phyloP scores from a whole-genome alignment of 225 moss, liverwort and hornwort species.

The Neckera pumila region DNA sequence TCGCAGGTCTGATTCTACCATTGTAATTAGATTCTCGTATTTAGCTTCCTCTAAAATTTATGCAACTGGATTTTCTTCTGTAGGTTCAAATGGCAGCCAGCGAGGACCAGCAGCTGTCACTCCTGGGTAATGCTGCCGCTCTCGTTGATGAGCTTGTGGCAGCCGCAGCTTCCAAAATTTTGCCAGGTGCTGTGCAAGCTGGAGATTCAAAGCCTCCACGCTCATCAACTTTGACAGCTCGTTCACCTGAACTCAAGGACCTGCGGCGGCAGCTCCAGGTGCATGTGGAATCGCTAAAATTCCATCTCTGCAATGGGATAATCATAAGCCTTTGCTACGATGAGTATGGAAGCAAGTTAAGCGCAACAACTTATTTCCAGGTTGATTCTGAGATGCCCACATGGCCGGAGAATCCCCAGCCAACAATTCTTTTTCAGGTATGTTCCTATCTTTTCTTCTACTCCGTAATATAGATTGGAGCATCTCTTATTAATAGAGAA shows the following conservation, averaged over 20 bases:
- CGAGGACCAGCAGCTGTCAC: conserved; percentile 71
- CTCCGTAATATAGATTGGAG: neutral
- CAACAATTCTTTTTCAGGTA: conserved; percentile 74
- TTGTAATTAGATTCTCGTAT: neutral
- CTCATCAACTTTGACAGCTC: conserved; percentile 31
- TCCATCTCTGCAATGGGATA: conserved; percentile 71
- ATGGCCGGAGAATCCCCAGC: conserved; percentile 76
- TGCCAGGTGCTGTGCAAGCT: conserved; percentile 33
- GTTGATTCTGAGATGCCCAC: conserved; percentile 46
- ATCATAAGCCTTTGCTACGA: conserved; percentile 68
- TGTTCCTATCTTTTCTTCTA: neutral
- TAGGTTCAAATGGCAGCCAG: conserved; percentile 61
- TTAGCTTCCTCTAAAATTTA: neutral
- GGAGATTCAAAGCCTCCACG: conserved; percentile 36
- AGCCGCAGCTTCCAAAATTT: conserved; percentile 60
- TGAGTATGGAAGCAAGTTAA: conserved; percentile 62
- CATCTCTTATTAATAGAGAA: neutral
- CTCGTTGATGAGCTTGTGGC: conserved; percentile 88
- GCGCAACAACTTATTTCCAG: conserved; percentile 52
- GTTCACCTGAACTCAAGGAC: conserved; percentile 87
- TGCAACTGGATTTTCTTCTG: neutral
- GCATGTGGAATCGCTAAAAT: conserved; percentile 64
- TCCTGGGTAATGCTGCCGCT: conserved; percentile 78
- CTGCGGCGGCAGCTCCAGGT: conserved; percentile 72
- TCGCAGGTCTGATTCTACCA: neutral